Base-by-base conservation (phyloP, 1,284 basidiomycete species). In the Laetiporus sulphureus region DNA sequence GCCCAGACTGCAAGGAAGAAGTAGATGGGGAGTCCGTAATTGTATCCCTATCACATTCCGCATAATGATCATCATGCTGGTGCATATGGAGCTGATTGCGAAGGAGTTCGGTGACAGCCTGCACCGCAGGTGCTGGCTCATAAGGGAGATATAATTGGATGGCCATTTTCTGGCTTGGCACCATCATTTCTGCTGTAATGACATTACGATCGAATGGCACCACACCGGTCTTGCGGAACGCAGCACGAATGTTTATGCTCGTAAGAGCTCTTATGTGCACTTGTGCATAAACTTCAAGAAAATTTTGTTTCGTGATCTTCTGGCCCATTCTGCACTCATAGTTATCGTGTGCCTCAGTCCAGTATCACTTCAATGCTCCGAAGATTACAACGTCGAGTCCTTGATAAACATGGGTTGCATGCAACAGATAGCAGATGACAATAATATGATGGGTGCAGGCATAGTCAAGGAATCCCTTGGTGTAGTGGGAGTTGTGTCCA, bases 401-500 rank as follows among this genome's bases (percentile, higher is more conserved):
- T 48, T 72, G 68, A 37, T 66, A 69, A 30, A 69, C 42, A 46
- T 72, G 69, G 1, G 69, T 72, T 0, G 51, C 32, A 47, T 73
- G 69, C 1, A 65, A 47, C 0, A 64, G 66, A 52, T 72, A 72
- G 35, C 67, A 69, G 0, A 70, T 36, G 11, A 71, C 51, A 16
- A 53, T 37, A 30, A 72, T 72, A 3, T 52, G 45, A 38, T 66
- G 39, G 4, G 48, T 32, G 2, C 44, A 37, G 7, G 65, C 64
- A 49, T 65, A 64, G 10, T 54, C 12, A 1, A 72, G 60, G 49
- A 71, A 70, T 2, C 25, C 57, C 3, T 35, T 31, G 1, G 65
- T 68, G 46, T 62, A 65, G 48, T 73, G 69, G 0, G 66, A 71
- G 25, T 54, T 62, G 44, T 72, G 68, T 1, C 71, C 67, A 60